Evolutionary conservation across 192 early-diverging fungal species (phyloP).

Genomic region (Phycomyces blakesleeanus): DNA sequence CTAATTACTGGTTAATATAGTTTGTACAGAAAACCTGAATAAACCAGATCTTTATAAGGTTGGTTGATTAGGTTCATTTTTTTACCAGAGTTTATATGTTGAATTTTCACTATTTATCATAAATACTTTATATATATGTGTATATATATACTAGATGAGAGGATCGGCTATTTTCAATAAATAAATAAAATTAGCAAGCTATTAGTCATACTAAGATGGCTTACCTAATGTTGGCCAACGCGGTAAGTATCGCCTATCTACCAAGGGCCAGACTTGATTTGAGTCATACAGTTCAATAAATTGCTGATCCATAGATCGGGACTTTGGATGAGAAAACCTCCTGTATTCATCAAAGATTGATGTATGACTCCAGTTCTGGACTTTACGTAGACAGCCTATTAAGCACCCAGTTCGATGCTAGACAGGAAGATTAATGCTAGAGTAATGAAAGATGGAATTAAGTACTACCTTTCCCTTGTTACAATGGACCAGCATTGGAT

Average conservation of each 20-base stretch:
- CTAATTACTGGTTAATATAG: too few relatives aligned
- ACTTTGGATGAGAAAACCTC: slow-evolving; percentile 83
- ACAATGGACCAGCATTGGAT: slow-evolving; percentile 91
- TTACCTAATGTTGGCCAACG: slow-evolving; percentile 63
- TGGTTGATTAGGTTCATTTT: too few relatives aligned
- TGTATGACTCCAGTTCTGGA: slow-evolving; percentile 92
- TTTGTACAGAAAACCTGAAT: too few relatives aligned
- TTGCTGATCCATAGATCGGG: slow-evolving; percentile 81
- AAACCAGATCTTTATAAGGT: too few relatives aligned
- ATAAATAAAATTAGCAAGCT: too few relatives aligned
- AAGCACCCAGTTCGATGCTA: slow-evolving; percentile 95
- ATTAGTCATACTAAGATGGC: too few relatives aligned
- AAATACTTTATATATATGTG: too few relatives aligned
- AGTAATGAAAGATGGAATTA: neutral
- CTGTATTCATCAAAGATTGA: slow-evolving; percentile 99
- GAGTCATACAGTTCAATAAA: slow-evolving; percentile 81
- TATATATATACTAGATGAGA: too few relatives aligned
- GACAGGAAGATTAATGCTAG: neutral
- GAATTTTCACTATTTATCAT: too few relatives aligned
- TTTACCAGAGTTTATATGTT: too few relatives aligned
- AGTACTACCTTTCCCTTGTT: slow-evolving; percentile 83
- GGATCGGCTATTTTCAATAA: too few relatives aligned
- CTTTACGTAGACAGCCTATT: slow-evolving; percentile 89
- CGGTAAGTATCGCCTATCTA: slow-evolving; percentile 56
- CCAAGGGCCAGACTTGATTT: slow-evolving; percentile 58